Conservation (phyloP, 108 stramenopile species). For the Fragilaria crotonensis region DNA sequence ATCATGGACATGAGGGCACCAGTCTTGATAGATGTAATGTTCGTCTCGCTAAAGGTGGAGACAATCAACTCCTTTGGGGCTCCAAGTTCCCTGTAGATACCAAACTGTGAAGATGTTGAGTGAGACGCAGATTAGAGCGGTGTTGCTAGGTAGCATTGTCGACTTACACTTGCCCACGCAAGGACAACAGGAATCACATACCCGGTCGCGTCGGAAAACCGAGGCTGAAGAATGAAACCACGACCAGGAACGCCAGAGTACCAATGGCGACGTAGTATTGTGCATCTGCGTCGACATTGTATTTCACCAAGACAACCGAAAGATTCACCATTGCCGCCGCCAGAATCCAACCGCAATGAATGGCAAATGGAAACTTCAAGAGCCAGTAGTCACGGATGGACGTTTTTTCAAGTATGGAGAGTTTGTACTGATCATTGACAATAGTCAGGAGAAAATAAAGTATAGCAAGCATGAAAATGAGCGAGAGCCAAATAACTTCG, state of each 20-base stretch:
- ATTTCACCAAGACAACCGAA: slow-evolving; percentile 53
- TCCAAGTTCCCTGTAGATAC: slow-evolving; percentile 41
- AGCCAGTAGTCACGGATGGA: slow-evolving; percentile 42
- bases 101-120: slow-evolving; percentile 4
- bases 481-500: slow-evolving; percentile 46
- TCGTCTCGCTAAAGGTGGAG: slow-evolving; percentile 25
- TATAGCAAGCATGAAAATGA: slow-evolving; percentile 55
- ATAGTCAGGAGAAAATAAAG: slow-evolving; percentile 26
- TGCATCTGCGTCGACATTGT: slow-evolving; percentile 14
- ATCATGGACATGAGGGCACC: slow-evolving; percentile 19
- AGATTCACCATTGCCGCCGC: slow-evolving; percentile 73
- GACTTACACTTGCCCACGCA: slow-evolving; percentile 58
- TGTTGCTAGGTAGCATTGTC: no score
- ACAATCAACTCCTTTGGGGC: slow-evolving; percentile 41
- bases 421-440: slow-evolving; percentile 9
- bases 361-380: slow-evolving; percentile 68
- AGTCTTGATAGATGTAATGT: slow-evolving; percentile 23
- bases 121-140: no score
- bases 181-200: slow-evolving; percentile 55
- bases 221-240: slow-evolving; percentile 34
- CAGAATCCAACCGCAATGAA: slow-evolving; percentile 79
- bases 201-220: slow-evolving; percentile 12
- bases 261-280: slow-evolving; percentile 47
- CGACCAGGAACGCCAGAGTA: slow-evolving; percentile 39
- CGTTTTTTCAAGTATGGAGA: not conserved